phyloP scores from a whole-genome alignment of 352 stramenopile genomes.

The Plasmopara muralis region DNA sequence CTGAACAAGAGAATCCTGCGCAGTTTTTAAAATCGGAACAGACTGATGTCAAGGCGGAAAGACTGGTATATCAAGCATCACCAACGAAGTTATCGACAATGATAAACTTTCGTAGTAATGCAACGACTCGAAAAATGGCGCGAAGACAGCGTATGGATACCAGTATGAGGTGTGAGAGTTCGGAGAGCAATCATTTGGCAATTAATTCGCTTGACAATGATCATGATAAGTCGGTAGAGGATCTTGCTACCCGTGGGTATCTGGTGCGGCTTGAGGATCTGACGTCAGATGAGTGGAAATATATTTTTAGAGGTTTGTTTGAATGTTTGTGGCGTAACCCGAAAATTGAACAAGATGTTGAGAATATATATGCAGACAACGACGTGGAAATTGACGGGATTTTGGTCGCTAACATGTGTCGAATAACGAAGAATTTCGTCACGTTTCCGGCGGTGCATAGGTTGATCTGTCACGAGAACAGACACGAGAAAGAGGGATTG shows the following conservation, averaged over 20 bases:
- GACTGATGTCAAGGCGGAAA: constrained; percentile 4
- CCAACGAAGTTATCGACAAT: constrained; percentile 15
- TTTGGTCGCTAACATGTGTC: constrained; percentile 61
- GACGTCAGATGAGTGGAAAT: constrained; percentile 54
- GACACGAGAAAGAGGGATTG: constrained; percentile 31
- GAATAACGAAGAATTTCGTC: constrained; percentile 62
- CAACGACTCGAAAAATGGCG: constrained; percentile 32
- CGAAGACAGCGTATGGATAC: constrained; percentile 30
- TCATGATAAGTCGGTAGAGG: constrained; percentile 18
- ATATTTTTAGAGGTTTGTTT: constrained; percentile 62
- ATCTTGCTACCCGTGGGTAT: constrained; percentile 47
- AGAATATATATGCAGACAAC: constrained; percentile 7
- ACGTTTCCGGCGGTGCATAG: constrained; percentile 56
- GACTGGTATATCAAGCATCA: constrained; percentile 5
- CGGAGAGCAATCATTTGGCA: constrained; percentile 37
- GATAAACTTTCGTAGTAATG: constrained; percentile 29
- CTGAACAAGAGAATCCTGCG: neutral
- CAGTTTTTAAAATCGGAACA: constrained; percentile 1
- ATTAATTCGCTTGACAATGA: constrained; percentile 23
- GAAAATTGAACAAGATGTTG: constrained; percentile 6
- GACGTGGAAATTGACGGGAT: constrained; percentile 47
- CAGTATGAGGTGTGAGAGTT: constrained; percentile 40
- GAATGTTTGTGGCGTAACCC: constrained; percentile 36
- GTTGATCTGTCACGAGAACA: constrained; percentile 38
- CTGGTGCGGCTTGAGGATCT: constrained; percentile 61